A percentile compares a stretch with the other conserved stretches of the same genome.
These are phyloP conservation scores for Solanum medicagineum DNA, from an alignment of 257 asterid species.

Conservation along the genomic window DNA sequence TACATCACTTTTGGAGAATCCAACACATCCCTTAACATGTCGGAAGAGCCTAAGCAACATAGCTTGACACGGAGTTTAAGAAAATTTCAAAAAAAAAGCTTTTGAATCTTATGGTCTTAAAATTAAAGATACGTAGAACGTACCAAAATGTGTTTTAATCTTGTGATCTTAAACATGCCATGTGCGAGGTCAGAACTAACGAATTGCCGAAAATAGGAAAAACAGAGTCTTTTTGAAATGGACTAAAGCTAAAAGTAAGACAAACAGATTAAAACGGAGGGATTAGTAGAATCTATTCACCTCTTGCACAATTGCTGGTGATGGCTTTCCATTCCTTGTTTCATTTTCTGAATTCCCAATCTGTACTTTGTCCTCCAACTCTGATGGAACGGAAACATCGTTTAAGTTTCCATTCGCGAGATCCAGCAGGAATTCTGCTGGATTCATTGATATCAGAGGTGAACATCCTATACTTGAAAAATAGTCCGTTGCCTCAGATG, in stretches of 20 bases:
- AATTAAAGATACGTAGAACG: no score
- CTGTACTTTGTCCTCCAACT: slow-evolving; percentile 62
- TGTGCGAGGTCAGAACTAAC: neutral
- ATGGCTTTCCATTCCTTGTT: slow-evolving; percentile 41
- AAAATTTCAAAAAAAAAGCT: no score
- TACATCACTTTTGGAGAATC: no score
- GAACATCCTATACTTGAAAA: slow-evolving; percentile 73
- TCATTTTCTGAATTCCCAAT: slow-evolving; percentile 34
- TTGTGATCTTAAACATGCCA: neutral
- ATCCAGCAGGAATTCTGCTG: slow-evolving; percentile 90
- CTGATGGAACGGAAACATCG: slow-evolving; percentile 75
- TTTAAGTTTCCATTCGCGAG: slow-evolving; percentile 81
- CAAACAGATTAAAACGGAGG: neutral
- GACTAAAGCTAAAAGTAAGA: neutral
- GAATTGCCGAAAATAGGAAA: neutral
- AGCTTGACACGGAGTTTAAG: no score
- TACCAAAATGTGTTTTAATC: neutral
- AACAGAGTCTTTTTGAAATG: neutral
- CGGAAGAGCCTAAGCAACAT: no score
- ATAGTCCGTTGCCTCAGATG: slow-evolving; percentile 61
- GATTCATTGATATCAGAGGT: slow-evolving; percentile 80
- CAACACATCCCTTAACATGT: no score
- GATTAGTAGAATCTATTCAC: slow-evolving; percentile 7
- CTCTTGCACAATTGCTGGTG: slow-evolving; percentile 56
- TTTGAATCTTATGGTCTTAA: no score